These are phyloP conservation scores for Filosporella fistucella DNA, from an alignment of 495 filamentous ascomycete genomes.

Conservation along the genomic window DNA sequence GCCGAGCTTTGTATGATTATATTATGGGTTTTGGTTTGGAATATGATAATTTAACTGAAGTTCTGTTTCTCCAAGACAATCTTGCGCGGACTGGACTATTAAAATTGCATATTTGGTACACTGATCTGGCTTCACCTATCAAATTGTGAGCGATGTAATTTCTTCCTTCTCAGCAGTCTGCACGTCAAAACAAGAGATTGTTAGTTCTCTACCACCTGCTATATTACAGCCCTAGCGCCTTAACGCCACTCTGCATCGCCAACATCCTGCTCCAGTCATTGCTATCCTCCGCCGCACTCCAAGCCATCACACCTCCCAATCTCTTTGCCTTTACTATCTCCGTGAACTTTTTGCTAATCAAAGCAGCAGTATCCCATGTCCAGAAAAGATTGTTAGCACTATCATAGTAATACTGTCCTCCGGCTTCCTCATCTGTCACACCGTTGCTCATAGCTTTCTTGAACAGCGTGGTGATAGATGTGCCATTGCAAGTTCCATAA, in stretches of 20 bases:
- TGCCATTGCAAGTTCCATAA: conserved; percentile 30
- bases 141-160: no score
- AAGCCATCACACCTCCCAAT: conserved; percentile 55
- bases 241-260: conserved; percentile 43
- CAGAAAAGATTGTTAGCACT: conserved; percentile 48
- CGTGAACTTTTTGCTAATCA: conserved; percentile 54
- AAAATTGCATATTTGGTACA: no score
- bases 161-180: no score
- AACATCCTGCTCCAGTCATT: conserved; percentile 46
- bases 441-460: conserved; percentile 42
- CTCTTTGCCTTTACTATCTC: conserved; percentile 51
- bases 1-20: conserved; percentile 25
- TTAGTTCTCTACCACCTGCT: neutral
- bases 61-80: conserved; percentile 1
- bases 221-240: neutral
- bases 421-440: conserved; percentile 41
- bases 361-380: conserved; percentile 61
- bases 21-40: conserved; percentile 1
- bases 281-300: conserved; percentile 61
- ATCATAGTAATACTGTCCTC: conserved; percentile 63
- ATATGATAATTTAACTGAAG: conserved; percentile 3
- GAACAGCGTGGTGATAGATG: conserved; percentile 24
- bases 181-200: no score
- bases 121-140: no score
- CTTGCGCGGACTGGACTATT: conserved; percentile 1